These are phyloP conservation scores for Cladosporium sp. DNA, from an alignment of 2,329 filamentous ascomycete genomes.

Conservation along the genomic window DNA sequence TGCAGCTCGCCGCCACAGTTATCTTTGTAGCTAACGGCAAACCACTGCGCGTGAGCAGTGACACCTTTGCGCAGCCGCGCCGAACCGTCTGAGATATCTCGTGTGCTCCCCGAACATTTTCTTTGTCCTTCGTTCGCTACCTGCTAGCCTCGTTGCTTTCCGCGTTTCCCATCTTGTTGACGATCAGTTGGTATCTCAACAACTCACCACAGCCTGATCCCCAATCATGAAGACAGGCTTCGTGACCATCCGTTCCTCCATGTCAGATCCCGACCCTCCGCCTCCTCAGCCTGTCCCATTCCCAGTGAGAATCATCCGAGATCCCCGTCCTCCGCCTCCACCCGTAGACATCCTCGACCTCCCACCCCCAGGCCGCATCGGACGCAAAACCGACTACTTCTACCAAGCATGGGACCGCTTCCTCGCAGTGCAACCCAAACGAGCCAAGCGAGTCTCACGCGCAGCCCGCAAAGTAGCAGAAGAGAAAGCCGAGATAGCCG, in stretches of 20 bases:
- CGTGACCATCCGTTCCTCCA: constrained; percentile 1
- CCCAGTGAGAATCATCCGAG: constrained; percentile 12
- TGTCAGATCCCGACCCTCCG: constrained; percentile 15
- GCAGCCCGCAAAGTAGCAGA: constrained; percentile 24
- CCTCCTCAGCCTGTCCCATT: neutral
- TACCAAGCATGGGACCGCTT: constrained; percentile 36
- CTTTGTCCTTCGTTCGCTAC: neutral
- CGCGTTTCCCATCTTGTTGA: neutral
- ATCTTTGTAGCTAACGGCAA: neutral
- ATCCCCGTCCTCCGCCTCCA: constrained; percentile 6
- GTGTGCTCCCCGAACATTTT: neutral
- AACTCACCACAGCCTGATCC: neutral
- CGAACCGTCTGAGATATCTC: constrained; percentile 1
- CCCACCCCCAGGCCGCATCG: neutral
- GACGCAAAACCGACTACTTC: constrained; percentile 21
- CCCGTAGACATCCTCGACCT: constrained; percentile 4
- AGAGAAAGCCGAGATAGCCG: constrained; percentile 19
- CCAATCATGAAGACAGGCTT: constrained; percentile 16
- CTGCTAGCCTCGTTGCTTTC: neutral
- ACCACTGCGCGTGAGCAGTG: constrained; percentile 10
- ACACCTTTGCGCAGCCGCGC: constrained; percentile 7
- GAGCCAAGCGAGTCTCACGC: constrained; percentile 29
- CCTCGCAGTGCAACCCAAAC: constrained; percentile 31
- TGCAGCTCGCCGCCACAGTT: constrained; percentile 10
- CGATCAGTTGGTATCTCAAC: neutral